Percentiles rank a stretch among this genome's conserved stretches.
These are phyloP conservation scores for Oxytropis ochrocephala DNA, from an alignment of 306 rosid genomes.

Conservation along the genomic window DNA sequence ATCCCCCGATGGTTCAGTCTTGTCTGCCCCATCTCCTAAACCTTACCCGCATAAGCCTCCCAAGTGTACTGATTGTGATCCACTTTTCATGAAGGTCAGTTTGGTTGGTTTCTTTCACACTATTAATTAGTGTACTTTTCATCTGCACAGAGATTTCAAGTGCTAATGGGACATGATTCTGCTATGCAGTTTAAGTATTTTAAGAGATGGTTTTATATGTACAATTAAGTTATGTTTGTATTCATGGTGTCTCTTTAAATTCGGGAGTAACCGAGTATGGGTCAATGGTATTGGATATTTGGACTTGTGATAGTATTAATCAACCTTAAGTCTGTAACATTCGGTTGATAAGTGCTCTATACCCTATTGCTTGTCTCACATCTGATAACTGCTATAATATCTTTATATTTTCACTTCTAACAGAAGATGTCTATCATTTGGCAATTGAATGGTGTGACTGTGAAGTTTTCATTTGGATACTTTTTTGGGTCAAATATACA, in stretches of 20 bases:
- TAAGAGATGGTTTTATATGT: not conserved
- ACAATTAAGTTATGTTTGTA: not conserved
- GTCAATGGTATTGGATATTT: not conserved
- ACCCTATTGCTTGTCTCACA: not conserved
- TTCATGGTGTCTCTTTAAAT: not conserved
- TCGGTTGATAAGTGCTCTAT: not conserved
- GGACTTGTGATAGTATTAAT: not conserved
- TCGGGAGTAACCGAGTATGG: not conserved
- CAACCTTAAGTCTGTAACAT: not conserved
- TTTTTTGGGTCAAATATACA: constrained; percentile 3
- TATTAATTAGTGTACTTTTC: constrained; percentile 5
- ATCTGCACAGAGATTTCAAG: not conserved
- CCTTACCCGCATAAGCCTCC: constrained; percentile 92
- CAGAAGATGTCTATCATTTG: constrained; percentile 8
- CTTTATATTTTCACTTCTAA: not conserved
- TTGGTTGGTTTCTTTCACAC: not conserved
- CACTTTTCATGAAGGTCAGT: constrained; percentile 81
- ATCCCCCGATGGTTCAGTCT: constrained; percentile 53
- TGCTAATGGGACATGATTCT: not conserved
- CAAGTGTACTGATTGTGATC: constrained; percentile 84
- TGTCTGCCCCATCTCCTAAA: constrained; percentile 74
- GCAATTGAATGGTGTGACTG: not conserved
- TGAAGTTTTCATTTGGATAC: not conserved
- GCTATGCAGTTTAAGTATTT: not conserved
- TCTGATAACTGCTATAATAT: not conserved